Evolutionary conservation across 257 asterid genomes (phyloP).

Genomic region (Plectranthus barbatus): DNA sequence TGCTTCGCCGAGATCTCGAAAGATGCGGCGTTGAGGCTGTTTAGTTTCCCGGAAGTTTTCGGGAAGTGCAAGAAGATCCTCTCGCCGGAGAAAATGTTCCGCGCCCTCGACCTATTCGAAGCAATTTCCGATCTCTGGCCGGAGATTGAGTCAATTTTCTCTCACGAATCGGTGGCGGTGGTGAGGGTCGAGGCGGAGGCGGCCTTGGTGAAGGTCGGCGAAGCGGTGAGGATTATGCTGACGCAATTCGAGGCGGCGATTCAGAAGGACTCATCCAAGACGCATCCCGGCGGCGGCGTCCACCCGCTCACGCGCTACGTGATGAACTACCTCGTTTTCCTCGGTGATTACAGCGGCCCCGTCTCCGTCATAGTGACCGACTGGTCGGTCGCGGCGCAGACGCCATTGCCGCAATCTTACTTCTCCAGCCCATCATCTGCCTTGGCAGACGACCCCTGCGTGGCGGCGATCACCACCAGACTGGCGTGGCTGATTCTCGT

Average conservation of each 20-base stretch:
- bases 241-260: conserved; percentile 71
- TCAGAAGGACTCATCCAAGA: conserved; percentile 60
- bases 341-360: conserved; percentile 62
- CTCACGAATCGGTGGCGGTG: conserved; percentile 34
- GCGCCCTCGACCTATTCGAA: conserved; percentile 62
- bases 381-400: conserved; percentile 27
- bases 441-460: conserved; percentile 24
- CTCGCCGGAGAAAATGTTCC: conserved; percentile 77
- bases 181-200: conserved; percentile 50
- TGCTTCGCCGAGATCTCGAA: conserved; percentile 53
- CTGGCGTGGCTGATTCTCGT: conserved; percentile 79
- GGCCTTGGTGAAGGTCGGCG: conserved; percentile 57
- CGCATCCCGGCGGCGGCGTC: conserved; percentile 49
- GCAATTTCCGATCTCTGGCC: conserved; percentile 59
- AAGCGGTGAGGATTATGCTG: conserved; percentile 53
- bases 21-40: conserved; percentile 44
- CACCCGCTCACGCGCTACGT: conserved; percentile 92
- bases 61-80: conserved; percentile 46
- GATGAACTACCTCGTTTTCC: conserved; percentile 69
- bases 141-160: conserved; percentile 52
- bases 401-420: conserved; percentile 58
- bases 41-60: conserved; percentile 44
- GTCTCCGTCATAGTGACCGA: conserved; percentile 57
- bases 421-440: conserved; percentile 41
- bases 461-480: conserved; percentile 34